Percentiles rank a stretch among this genome's conserved stretches.
Conservation (phyloP, 1,139 yeast genomes). For the Kodamaea anthophila region DNA sequence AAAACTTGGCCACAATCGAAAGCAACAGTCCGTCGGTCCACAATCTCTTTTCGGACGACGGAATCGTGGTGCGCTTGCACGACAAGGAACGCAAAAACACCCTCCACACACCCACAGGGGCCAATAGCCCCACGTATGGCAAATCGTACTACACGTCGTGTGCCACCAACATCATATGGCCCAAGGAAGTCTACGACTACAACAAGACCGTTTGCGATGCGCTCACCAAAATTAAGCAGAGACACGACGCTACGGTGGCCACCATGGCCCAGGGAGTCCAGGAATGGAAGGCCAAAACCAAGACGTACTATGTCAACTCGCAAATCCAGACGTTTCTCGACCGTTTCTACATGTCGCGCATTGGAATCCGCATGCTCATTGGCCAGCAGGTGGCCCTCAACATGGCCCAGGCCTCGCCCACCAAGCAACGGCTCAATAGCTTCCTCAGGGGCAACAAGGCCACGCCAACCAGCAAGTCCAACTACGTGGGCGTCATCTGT, state of each 20-base stretch:
- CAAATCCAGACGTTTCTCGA: slow-evolving; percentile 74
- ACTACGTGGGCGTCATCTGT: slow-evolving; percentile 80
- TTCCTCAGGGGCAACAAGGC: slow-evolving; percentile 26
- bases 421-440: slow-evolving; percentile 31
- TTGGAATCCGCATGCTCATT: slow-evolving; percentile 83
- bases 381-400: slow-evolving; percentile 84
- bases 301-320: slow-evolving; percentile 47
- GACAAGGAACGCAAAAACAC: slow-evolving; percentile 5
- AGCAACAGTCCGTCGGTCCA: slow-evolving; percentile 35
- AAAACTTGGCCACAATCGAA: slow-evolving; percentile 28
- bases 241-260: slow-evolving; percentile 92
- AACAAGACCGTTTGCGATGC: slow-evolving; percentile 63
- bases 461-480: slow-evolving; percentile 21
- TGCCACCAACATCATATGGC: slow-evolving; percentile 52
- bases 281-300: slow-evolving; percentile 69
- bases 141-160: slow-evolving; percentile 60
- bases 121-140: slow-evolving; percentile 36
- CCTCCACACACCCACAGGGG: not conserved
- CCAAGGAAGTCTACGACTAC: slow-evolving; percentile 68
- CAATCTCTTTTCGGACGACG: slow-evolving; percentile 19
- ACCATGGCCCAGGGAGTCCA: slow-evolving; percentile 91
- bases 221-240: slow-evolving; percentile 62
- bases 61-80: slow-evolving; percentile 11
- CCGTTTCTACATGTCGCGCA: slow-evolving; percentile 78
- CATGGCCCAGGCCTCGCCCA: slow-evolving; percentile 53